Conservation (phyloP, 371 early-diverging fungal species). For the Lichtheimia corymbifera region DNA sequence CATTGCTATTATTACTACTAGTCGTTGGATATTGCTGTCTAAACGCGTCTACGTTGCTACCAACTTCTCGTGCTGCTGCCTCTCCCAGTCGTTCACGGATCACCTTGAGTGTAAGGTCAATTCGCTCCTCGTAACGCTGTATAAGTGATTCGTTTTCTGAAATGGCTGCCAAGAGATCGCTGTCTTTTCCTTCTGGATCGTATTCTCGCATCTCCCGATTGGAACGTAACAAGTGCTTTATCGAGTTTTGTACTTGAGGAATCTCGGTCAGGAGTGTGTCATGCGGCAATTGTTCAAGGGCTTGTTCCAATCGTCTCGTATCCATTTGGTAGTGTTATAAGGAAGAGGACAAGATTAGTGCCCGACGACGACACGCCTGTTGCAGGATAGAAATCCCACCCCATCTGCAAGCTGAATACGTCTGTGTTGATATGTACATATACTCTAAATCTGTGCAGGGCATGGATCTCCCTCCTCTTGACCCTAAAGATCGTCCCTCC, state of each 20-base stretch:
- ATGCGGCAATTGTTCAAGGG: conserved; percentile 34
- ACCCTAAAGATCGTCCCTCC: too few species aligned
- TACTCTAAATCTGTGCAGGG: too few species aligned
- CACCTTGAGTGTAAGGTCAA: conserved; percentile 34
- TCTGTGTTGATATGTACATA: too few species aligned
- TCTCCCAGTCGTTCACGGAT: conserved; percentile 43
- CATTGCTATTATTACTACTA: conserved; percentile 1
- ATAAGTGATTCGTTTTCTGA: conserved; percentile 39
- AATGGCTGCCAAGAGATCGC: conserved; percentile 34
- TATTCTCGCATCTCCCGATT: conserved; percentile 44
- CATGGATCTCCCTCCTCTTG: too few species aligned
- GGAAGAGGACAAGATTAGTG: not conserved
- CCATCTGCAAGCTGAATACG: too few species aligned
- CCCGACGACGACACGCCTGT: not conserved
- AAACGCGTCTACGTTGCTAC: conserved; percentile 36
- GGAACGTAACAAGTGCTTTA: conserved; percentile 34
- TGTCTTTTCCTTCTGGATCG: conserved; percentile 32
- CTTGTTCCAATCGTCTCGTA: conserved; percentile 24
- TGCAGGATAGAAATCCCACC: too few species aligned
- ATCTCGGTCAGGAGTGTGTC: conserved; percentile 43
- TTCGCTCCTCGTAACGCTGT: conserved; percentile 33
- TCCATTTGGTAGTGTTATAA: conserved; percentile 19
- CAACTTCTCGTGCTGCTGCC: conserved; percentile 44
- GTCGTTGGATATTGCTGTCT: conserved; percentile 19
- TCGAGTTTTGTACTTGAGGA: conserved; percentile 41